Evolutionary conservation across 257 asterid genomes (phyloP), one percentile per base, ranked within the genome.

Genomic region (Solanum clarkiae): DNA sequence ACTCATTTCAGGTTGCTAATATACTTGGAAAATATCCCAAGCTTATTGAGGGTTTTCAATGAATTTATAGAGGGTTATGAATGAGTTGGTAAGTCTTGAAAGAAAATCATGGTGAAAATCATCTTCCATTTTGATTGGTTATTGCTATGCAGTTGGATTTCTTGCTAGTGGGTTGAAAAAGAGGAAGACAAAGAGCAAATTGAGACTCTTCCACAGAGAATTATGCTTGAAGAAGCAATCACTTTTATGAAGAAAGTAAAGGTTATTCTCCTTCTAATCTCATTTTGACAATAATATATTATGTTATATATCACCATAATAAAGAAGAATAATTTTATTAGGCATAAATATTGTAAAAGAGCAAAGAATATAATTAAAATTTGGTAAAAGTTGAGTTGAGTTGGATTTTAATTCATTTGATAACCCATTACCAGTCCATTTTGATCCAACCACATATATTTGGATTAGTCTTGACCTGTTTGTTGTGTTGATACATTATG

Each of bases 11-110:
- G 97, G 96, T 94, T 90, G 91, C 89, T 87, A 96, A 92, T 89
- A 82, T 91, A 86, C 91, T 95, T 84, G 98, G 97, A 45, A 45
- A 93, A 74, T 90, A 91, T 91, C 96, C 96, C 72, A 98, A 94
- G 93, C 98, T 95, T 80, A 90, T 93, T 97, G 98, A 94, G 84
- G 95, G 96, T 72, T 95, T 95, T 95, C 92, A 91, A 88, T 83
- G 97, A 92, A 72, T 93, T 95, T 90, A 85, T 95, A 86, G 98
- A 93, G 90, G 96, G 91, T 68, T 93, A 97, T 84, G 98, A 93
- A 90, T 90, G 91, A 89, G 88, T 94, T 87, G 98, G 98, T 95
- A 91, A 87, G 57, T 72, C 53, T 29, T 36, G 40, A 36, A 36
- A 36, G 80, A 68, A 82, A 84, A 79, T 87, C 69, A 20, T 83